Evolutionary conservation across 306 rosid species (phyloP), one percentile per base, ranked within the genome.

Genomic region (Acacia melanoxylon): DNA sequence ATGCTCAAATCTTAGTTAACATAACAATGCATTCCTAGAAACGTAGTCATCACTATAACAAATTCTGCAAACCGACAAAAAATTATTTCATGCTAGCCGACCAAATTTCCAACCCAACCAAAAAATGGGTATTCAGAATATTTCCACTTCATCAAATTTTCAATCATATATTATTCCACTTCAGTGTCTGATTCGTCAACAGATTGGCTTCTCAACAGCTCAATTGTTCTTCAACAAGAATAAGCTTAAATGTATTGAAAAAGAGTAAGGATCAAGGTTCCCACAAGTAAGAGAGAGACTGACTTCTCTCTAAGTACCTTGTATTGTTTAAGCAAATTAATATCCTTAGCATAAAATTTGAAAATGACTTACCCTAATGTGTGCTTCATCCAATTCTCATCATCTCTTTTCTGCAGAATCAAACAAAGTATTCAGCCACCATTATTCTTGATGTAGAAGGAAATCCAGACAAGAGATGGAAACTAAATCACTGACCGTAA

Each of bases 331-430:
- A 44, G 52, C 79, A 49, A 63, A 49, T 24, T 29, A 84, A 75
- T 14, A 48, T 70, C 17, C 31, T 8, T 4, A 9, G 37, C 22
- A 20, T 52, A 75, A 61, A 25, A 80, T 27, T 51, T 15, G 74
- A 78, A 65, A 54, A 80, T 82, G 78, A 84, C 96, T 89, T 89
- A 93, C 99, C 97, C 99, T 85, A 95, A 46, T 10, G 96, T 85
- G 86, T 93, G 99, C 78, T 91, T 95, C 94, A 93, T 89, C 99
- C 99, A 95, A 31, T 88, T 91, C 90, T 82, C 90, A 79, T 95
- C 99, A 76, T 95, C 99, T 90, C 99, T 91, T 89, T 35, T 90
- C 99, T 95, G 96, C 88, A 91, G 46, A 84, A 82, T 69, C 80
- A 80, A 84, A 82, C 16, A 79, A 80, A 45, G 74, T 72, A 49